Evolutionary conservation across 2,329 filamentous ascomycete genomes (phyloP), one percentile per base, ranked within the genome.

Genomic region (Celoporthe dispersa): DNA sequence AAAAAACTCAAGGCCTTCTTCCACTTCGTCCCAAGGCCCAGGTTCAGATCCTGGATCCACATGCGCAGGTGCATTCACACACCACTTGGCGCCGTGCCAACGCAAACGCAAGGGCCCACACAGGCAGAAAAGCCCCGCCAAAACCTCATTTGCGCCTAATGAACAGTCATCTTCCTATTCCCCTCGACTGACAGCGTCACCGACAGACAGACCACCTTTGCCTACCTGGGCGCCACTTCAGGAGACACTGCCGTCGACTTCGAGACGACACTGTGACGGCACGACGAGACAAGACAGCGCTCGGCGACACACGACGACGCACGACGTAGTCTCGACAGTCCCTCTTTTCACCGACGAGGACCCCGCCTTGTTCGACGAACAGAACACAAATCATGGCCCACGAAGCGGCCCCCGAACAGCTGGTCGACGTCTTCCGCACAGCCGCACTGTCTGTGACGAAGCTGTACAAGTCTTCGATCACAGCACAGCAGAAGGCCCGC

Each of bases 361-460:
- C 53, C 53, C 53, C 53, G 53, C 53, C 53, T 31, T 31, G 7
- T 9, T 28, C n/a, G 25, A 31, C 53, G 28, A 33, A 31, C 28
- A 77, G 77, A 74, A 72, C 75, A 74, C 76, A 78, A 78, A 81
- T 75, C n/a, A 79, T 79, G 78, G 78, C 76, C 70, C 71, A 74
- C 73, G 84, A 84, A 61, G 82, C 84, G 25, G 48, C 65, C 19
- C 86, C 87, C 25, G 89, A 91, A 77, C 86, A 90, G 77, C 89
- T 98, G 63, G 89, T 98, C 70, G 91, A 95, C 75, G 91, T 93
- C 70, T 99, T 99, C 86, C 96, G 94, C 80, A 90, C 92, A 22
- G 96, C 96, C 44, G 96, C 96, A 28, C 86, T 98, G 44, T 97
- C 94, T 7, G 94, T 98, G 68, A 98, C 96, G 63, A 97, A 97